A percentile compares a stretch with the other conserved stretches of the same genome.
These are phyloP conservation scores for Harringtonia lauricola DNA, from an alignment of 2,329 filamentous ascomycete species.

Conservation along the genomic window DNA sequence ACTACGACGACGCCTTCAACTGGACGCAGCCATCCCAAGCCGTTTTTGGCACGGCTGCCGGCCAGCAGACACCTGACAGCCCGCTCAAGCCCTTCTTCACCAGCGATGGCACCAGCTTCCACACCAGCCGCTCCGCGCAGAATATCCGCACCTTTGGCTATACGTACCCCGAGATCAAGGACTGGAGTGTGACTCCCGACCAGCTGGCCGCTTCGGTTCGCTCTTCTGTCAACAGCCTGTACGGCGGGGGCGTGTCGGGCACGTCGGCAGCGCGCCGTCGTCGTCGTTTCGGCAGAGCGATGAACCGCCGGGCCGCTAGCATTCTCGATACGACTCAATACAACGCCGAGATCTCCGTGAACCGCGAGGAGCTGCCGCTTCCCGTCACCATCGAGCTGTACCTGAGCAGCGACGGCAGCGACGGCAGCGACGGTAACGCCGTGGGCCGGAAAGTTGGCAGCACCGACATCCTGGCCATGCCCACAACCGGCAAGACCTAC, in stretches of 20 bases:
- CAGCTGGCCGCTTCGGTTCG: constrained; percentile 51
- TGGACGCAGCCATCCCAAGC: constrained; percentile 15
- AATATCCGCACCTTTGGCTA: constrained; percentile 25
- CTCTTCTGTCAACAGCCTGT: constrained; percentile 46
- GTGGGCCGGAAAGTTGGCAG: constrained; percentile 17
- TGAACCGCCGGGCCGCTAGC: background rate
- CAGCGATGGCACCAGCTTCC: constrained; percentile 22
- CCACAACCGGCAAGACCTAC: constrained; percentile 19
- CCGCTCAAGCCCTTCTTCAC: constrained; percentile 39
- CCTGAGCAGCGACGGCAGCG: constrained; percentile 9
- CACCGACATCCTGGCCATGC: constrained; percentile 26
- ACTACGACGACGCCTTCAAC: constrained; percentile 22
- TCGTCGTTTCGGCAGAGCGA: too few relatives aligned
- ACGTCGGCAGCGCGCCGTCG: too few relatives aligned
- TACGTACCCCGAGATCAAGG: constrained; percentile 27
- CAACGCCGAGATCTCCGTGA: constrained; percentile 23
- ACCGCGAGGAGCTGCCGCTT: constrained; percentile 24
- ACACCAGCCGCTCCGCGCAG: constrained; percentile 27
- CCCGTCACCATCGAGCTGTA: constrained; percentile 26
- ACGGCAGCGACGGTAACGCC: too few relatives aligned
- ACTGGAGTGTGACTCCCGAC: constrained; percentile 40
- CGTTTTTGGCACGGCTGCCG: constrained; percentile 28
- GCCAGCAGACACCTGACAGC: constrained; percentile 30
- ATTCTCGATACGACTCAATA: constrained; percentile 17
- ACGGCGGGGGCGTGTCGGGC: constrained; percentile 16